These are phyloP conservation scores for Panaeolus papilionaceus DNA, from an alignment of 768 basidiomycete genomes.

Conservation along the genomic window DNA sequence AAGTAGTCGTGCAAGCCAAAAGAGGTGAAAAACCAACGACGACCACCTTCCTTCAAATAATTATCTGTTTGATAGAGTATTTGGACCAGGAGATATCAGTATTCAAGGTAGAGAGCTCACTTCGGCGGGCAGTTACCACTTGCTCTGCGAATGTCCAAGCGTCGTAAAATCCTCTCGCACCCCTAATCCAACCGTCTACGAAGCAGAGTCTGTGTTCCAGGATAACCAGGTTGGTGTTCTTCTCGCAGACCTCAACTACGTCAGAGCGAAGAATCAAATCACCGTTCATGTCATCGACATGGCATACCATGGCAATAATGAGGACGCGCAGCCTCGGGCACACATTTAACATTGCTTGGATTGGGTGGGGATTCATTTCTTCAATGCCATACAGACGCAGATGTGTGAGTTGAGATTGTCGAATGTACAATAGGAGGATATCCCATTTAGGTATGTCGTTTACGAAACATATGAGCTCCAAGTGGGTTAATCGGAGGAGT, in stretches of 20 bases:
- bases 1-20: background rate
- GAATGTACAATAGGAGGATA: background rate
- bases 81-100: background rate
- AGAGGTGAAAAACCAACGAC: background rate
- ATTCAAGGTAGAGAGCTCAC: background rate
- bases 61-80: background rate
- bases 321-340: background rate
- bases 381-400: background rate
- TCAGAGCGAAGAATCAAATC: too few species aligned
- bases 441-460: background rate
- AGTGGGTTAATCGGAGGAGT: background rate
- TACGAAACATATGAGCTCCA: background rate
- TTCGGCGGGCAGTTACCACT: background rate
- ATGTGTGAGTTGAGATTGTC: background rate
- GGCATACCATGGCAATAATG: background rate
- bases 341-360: background rate
- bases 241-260: background rate
- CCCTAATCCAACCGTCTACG: background rate
- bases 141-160: background rate
- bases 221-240: background rate
- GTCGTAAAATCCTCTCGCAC: background rate
- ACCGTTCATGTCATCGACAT: background rate
- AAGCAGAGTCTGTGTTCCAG: background rate
- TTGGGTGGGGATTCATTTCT: too few species aligned
- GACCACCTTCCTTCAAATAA: background rate